Conservation (phyloP, 768 basidiomycete species). For the Russula olivacea region DNA sequence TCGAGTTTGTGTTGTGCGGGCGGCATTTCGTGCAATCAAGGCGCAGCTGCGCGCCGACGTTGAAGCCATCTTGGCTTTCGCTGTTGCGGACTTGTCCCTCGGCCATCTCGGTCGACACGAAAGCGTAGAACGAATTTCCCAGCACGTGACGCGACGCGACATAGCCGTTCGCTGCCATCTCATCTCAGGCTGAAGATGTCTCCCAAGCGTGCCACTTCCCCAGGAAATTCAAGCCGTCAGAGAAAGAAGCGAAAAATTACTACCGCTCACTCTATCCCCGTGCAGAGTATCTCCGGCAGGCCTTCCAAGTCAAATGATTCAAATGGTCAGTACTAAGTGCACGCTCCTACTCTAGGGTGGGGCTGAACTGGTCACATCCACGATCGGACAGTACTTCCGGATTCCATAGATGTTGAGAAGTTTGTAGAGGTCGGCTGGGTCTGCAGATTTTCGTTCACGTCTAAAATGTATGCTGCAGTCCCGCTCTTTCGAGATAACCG, state of each 20-base stretch:
- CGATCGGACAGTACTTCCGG: conserved; percentile 51
- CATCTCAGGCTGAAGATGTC: conserved; percentile 30
- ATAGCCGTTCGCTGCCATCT: neutral
- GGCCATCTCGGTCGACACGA: neutral
- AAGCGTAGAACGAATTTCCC: conserved; percentile 2
- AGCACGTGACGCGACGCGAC: conserved; percentile 14
- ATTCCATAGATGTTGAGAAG: conserved; percentile 77
- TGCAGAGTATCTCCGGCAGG: conserved; percentile 45
- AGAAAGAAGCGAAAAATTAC: conserved; percentile 66
- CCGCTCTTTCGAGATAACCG: conserved; percentile 80
- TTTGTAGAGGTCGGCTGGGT: conserved; percentile 64
- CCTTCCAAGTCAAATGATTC: conserved; percentile 38
- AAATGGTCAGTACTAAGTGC: conserved; percentile 37
- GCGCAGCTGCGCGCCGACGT: conserved; percentile 4
- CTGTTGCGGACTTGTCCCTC: neutral
- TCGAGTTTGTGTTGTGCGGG: conserved; percentile 29
- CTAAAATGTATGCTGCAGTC: conserved; percentile 43
- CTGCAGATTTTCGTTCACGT: neutral
- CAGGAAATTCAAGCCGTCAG: conserved; percentile 39
- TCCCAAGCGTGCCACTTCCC: conserved; percentile 37
- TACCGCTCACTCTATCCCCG: conserved; percentile 59
- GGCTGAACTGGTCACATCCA: neutral
- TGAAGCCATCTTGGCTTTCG: conserved; percentile 27
- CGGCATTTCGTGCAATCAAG: conserved; percentile 7
- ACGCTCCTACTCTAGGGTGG: neutral